Percentiles rank a stretch among this genome's conserved stretches.
Conservation (phyloP, 192 early-diverging fungal species). For the Phycomyces nitens region DNA sequence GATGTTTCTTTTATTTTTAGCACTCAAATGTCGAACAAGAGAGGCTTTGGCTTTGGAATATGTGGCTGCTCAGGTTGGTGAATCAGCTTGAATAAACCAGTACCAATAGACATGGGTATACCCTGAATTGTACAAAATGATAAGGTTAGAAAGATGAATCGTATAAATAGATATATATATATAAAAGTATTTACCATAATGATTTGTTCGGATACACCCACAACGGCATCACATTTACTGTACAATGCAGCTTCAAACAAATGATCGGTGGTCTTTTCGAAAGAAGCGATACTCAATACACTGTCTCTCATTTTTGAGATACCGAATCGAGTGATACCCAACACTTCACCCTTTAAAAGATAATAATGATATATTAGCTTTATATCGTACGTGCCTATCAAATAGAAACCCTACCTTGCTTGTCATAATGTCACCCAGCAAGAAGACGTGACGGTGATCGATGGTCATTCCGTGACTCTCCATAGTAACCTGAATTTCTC, state of each 20-base stretch:
- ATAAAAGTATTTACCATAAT: conserved; percentile 68
- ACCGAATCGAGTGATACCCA: conserved; percentile 98
- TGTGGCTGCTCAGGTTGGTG: conserved; percentile 51
- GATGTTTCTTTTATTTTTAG: too few species aligned
- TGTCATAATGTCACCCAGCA: conserved; percentile 97
- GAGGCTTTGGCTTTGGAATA: conserved; percentile 48
- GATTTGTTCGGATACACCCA: conserved; percentile 97
- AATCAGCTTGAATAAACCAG: conserved; percentile 91
- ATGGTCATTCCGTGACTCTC: conserved; percentile 88
- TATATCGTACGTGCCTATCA: background rate
- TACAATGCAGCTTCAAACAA: conserved; percentile 97
- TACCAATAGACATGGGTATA: conserved; percentile 94
- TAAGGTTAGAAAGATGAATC: background rate
- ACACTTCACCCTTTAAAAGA: conserved; percentile 77
- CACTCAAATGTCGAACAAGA: conserved; percentile 57
- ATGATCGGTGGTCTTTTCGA: conserved; percentile 99
- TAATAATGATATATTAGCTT: background rate
- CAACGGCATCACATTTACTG: conserved; percentile 88
- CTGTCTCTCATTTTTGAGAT: conserved; percentile 99
- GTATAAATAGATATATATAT: background rate
- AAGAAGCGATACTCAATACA: conserved; percentile 98
- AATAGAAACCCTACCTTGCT: conserved; percentile 67
- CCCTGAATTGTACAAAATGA: conserved; percentile 55
- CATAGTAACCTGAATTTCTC: conserved; percentile 88
- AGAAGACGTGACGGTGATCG: conserved; percentile 92